Base-by-base conservation (phyloP, 2,329 filamentous ascomycete genomes). In the Sphaerulina populicola region DNA sequence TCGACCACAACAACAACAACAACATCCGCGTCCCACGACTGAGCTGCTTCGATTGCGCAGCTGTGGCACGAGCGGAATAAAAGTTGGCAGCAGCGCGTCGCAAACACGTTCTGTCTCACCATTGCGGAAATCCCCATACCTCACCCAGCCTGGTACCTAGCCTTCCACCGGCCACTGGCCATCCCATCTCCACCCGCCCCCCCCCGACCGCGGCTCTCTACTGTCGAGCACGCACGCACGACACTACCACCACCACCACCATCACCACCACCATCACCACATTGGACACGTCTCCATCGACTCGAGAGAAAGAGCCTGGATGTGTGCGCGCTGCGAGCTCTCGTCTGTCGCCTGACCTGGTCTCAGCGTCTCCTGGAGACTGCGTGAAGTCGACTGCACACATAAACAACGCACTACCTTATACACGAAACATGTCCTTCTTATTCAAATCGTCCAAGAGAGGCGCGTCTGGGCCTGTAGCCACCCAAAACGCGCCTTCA, bases 361-460 rank as follows among this genome's bases (percentile, higher is more conserved):
- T 38, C 47, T 44, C 47, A 31, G 41, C 47, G 31, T 39, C 40
- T 50, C 47, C 41, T 44, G 47, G 47, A 37, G 41, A 40, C 47
- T 41, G 40, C 40, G 40, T 39, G 39, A 35, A 50, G n/a, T 48
- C 18, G 42, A 33, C 29, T 33, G 11, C 44, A 31, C 7, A 21
- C 42, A 44, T 4, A 4, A 14, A 18, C 21, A 44, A 21, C 45
- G 39, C 33, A 53, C 47, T 9, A n/a, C n/a, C n/a, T n/a, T n/a
- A 41, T 37, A 39, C 44, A 21, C 46, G 41, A 12, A 53, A 33
- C 42, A 64, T 77, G 75, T 75, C 74, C 58, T 77, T 77, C 64
- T 69, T 77, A 52, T 77, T 77, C 62, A 74, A 74, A 54, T 75
- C 73, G 62, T 67, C 66, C 54, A 68, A 68, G 41, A 69, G 68